phyloP scores from a whole-genome alignment of 2,329 filamentous ascomycete genomes.

The Cercospora canescens region DNA sequence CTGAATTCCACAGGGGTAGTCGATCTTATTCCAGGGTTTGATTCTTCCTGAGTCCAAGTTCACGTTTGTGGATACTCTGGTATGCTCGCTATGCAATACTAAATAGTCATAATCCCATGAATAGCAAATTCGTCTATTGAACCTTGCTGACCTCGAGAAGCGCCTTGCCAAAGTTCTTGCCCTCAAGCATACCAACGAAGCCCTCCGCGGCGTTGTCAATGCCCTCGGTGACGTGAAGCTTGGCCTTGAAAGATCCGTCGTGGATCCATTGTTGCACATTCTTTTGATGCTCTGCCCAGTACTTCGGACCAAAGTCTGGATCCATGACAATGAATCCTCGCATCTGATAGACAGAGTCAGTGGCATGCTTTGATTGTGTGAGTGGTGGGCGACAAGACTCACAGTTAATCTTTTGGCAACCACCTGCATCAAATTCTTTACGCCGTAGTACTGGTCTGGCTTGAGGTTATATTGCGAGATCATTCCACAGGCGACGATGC shows the following conservation, averaged over 20 bases:
- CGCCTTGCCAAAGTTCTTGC: conserved; percentile 85
- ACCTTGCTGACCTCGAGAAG: conserved; percentile 62
- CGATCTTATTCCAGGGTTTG: no score
- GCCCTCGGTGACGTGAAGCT: conserved; percentile 67
- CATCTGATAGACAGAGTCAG: conserved; percentile 43
- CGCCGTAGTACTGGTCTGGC: conserved; percentile 59
- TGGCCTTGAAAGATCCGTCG: conserved; percentile 72
- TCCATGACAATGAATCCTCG: conserved; percentile 73
- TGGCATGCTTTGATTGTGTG: not conserved
- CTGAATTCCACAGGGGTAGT: not conserved
- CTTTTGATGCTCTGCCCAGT: conserved; percentile 71
- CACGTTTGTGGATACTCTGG: not conserved
- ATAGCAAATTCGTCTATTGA: not conserved
- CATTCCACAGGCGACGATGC: conserved; percentile 66
- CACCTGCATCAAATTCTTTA: conserved; percentile 65
- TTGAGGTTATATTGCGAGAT: conserved; percentile 75
- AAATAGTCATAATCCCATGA: not conserved
- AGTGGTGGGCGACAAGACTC: not conserved
- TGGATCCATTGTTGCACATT: conserved; percentile 74
- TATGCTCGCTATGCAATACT: not conserved
- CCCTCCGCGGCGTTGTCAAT: conserved; percentile 77
- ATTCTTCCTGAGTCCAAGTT: not conserved
- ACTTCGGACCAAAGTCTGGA: conserved; percentile 64
- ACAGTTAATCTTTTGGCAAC: conserved; percentile 65
- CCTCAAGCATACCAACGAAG: conserved; percentile 71